A percentile compares a stretch with the other conserved stretches of the same genome.
Conservation (phyloP, 495 filamentous ascomycete species). For the Thermothielavioides terrestris region DNA sequence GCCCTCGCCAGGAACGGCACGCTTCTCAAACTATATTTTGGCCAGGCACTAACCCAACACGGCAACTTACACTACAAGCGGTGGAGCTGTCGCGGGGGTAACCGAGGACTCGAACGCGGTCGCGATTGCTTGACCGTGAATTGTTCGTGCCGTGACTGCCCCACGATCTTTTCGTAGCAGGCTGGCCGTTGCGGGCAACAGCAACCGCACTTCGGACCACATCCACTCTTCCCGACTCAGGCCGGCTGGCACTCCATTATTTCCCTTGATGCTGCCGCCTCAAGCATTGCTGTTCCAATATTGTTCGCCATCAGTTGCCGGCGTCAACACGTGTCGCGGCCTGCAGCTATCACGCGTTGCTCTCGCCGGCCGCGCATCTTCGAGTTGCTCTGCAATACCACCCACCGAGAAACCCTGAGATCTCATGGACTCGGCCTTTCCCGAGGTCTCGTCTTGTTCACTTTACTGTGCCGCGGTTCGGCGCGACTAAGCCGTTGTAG, state of each 20-base stretch:
- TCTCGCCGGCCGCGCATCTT: slow-evolving; percentile 6
- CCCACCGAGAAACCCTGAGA: not conserved
- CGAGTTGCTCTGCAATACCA: not conserved
- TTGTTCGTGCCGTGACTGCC: too few relatives aligned
- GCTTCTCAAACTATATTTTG: too few relatives aligned
- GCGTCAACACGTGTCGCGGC: slow-evolving; percentile 1
- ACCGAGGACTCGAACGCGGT: slow-evolving; percentile 22
- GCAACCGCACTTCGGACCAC: too few relatives aligned
- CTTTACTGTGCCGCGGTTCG: not conserved
- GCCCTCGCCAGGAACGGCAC: not conserved
- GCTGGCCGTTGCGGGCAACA: too few relatives aligned
- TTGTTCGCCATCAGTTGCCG: not conserved
- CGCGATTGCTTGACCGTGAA: slow-evolving; percentile 18
- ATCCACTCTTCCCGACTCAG: not conserved
- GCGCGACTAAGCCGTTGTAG: not conserved
- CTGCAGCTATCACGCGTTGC: not conserved
- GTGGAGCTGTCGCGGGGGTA: slow-evolving; percentile 25
- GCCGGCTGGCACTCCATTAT: not conserved
- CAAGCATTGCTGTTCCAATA: slow-evolving; percentile 1
- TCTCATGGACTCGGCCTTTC: slow-evolving; percentile 9
- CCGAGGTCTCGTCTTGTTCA: not conserved
- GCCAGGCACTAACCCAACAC: slow-evolving; percentile 4
- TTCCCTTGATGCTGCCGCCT: not conserved
- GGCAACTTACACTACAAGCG: too few relatives aligned
- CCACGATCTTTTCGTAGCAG: too few relatives aligned